These are phyloP conservation scores for Trametes sanguinea DNA, from an alignment of 768 basidiomycete species.

Conservation along the genomic window DNA sequence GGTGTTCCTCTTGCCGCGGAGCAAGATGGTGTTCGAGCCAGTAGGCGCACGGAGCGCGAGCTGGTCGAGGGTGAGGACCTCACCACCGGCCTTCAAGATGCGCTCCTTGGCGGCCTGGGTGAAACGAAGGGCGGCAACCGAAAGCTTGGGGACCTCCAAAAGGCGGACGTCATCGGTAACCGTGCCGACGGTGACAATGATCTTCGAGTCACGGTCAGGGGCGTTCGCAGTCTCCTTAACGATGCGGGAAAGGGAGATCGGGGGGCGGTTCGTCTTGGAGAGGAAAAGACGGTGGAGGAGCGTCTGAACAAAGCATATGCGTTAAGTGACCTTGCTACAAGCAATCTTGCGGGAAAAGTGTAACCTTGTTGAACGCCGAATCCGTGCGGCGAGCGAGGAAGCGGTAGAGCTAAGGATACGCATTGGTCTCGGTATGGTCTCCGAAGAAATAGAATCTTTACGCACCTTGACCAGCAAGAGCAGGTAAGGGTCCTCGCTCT, in stretches of 20 bases:
- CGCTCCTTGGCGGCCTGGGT: conserved; percentile 91
- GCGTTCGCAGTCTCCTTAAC: conserved; percentile 74
- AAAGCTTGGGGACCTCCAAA: conserved; percentile 81
- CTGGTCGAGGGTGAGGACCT: conserved; percentile 93
- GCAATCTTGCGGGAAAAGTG: conserved; percentile 11
- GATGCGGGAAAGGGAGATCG: conserved; percentile 92
- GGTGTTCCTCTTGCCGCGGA: conserved; percentile 90
- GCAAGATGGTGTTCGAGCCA: conserved; percentile 90
- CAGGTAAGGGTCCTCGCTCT: conserved; percentile 99
- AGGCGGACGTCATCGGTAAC: conserved; percentile 96
- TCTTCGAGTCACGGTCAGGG: conserved; percentile 72
- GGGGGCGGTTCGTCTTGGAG: conserved; percentile 96
- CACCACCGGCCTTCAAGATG: conserved; percentile 94
- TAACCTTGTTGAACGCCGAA: conserved; percentile 91
- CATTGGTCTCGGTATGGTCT: conserved; percentile 3
- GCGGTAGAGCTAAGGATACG: conserved; percentile 79
- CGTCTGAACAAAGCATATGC: conserved; percentile 48
- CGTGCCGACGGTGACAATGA: conserved; percentile 87
- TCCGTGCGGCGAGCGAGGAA: conserved; percentile 98
- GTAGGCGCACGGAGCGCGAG: conserved; percentile 94
- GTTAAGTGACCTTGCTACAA: neutral
- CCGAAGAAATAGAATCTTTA: neutral
- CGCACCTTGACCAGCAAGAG: conserved; percentile 95
- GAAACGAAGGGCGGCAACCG: conserved; percentile 94
- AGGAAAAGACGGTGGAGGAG: conserved; percentile 96